Conservation (phyloP, 495 filamentous ascomycete genomes). For the Talaromyces nanjingensis region DNA sequence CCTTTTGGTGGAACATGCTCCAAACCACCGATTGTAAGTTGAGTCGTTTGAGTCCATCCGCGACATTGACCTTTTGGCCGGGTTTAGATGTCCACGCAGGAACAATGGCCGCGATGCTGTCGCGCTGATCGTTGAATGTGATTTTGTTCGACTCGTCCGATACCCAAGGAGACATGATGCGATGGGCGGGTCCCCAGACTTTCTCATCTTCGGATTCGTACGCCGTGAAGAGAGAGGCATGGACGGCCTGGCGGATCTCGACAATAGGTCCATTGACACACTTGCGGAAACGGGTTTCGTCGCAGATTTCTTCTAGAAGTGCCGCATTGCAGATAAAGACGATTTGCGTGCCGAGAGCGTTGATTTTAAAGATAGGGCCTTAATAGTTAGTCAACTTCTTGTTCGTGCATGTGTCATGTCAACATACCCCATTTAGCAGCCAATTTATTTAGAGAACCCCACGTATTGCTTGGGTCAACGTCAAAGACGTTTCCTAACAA, state of each 20-base stretch:
- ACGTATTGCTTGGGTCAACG: constrained; percentile 53
- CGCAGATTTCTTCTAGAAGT: constrained; percentile 62
- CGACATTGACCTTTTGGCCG: constrained; percentile 14
- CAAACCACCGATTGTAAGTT: constrained; percentile 63
- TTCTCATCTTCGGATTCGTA: constrained; percentile 47
- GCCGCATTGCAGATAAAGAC: constrained; percentile 49
- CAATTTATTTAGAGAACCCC: constrained; percentile 54
- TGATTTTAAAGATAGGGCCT: constrained; percentile 69
- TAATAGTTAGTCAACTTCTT: constrained; percentile 10
- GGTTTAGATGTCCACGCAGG: constrained; percentile 18
- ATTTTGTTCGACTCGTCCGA: constrained; percentile 26
- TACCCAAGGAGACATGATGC: constrained; percentile 48
- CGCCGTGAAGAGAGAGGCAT: constrained; percentile 72
- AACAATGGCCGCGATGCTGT: constrained; percentile 20
- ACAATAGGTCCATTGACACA: constrained; percentile 48
- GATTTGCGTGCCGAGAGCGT: constrained; percentile 42
- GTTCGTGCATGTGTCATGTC: background rate
- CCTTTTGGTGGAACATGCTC: constrained; percentile 39
- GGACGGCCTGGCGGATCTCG: constrained; percentile 55
- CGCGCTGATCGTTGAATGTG: constrained; percentile 21
- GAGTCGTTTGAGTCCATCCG: constrained; percentile 62
- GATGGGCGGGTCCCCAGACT: constrained; percentile 64
- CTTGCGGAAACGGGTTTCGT: constrained; percentile 67
- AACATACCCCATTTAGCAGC: constrained; percentile 55
- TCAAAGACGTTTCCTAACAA: constrained; percentile 63